These are phyloP conservation scores for Malassezia sympodialis DNA, from an alignment of 1,284 basidiomycete species.

Conservation along the genomic window DNA sequence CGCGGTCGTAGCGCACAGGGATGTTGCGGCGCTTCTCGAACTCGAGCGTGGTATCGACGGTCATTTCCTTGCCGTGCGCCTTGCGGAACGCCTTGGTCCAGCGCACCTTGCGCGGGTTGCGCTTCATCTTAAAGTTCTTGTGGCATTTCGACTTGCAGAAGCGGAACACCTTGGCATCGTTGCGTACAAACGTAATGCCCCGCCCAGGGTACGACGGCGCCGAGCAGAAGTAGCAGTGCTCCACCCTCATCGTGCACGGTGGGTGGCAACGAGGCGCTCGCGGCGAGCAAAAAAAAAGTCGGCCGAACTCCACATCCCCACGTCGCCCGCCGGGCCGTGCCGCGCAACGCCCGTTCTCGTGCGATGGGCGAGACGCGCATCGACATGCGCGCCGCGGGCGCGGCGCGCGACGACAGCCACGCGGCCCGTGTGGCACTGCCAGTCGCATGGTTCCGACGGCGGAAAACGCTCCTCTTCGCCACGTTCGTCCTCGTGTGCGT, in stretches of 20 bases:
- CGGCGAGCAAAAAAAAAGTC: slow-evolving; percentile 6
- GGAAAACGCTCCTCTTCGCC: background rate
- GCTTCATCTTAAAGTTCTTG: slow-evolving; percentile 75
- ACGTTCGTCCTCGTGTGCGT: background rate
- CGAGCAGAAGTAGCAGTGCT: slow-evolving; percentile 60
- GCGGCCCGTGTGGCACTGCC: background rate
- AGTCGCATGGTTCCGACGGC: slow-evolving; percentile 2
- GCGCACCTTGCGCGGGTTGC: slow-evolving; percentile 94
- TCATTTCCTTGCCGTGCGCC: slow-evolving; percentile 99
- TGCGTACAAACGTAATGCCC: slow-evolving; percentile 48
- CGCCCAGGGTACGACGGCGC: slow-evolving; percentile 89
- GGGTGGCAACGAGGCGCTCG: background rate
- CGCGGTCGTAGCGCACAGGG: slow-evolving; percentile 93
- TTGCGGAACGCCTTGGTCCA: slow-evolving; percentile 99
- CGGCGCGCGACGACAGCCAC: background rate
- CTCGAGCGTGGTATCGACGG: slow-evolving; percentile 94
- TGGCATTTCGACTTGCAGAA: slow-evolving; percentile 49
- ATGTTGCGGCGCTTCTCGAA: slow-evolving; percentile 99
- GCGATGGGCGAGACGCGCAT: background rate
- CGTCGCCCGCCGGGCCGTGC: background rate
- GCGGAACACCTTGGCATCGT: slow-evolving; percentile 42
- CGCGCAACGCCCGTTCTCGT: background rate
- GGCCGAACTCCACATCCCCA: slow-evolving; percentile 9
- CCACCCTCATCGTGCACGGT: slow-evolving; percentile 44
- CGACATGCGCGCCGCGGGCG: background rate